Evolutionary conservation across 495 filamentous ascomycete species (phyloP), one percentile per base, ranked within the genome.

Genomic region (Xylaria flabelliformis): DNA sequence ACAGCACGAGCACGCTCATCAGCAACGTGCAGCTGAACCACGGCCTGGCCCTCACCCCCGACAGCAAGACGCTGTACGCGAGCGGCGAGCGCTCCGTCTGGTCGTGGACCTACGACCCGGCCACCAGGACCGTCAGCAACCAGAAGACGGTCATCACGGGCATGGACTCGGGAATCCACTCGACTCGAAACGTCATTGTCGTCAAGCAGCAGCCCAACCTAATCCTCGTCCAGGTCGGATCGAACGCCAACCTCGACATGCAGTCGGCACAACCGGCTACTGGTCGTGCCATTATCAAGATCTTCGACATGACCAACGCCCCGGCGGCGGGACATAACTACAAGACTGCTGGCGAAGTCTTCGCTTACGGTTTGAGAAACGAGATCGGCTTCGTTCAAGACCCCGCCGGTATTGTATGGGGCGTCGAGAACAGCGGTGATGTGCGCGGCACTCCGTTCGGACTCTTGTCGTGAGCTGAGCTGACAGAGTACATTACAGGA

Each of bases 351-450:
- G 91, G 91, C 7, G 73, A 83, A 48, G 80, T 89, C 7, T 83
- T 91, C 24, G 91, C 89, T 0, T 93, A 90, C 82, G 91, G 91
- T 17, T 80, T 93, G 50, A 82, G 91, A 4, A 92, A 93, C 78
- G 87, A 87, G 39, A 91, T 92, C 29, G 91, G 91, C n/a, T 80
- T 92, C 13, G 84, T 80, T 1, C 84, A 89, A 69, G 87, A 92
- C 59, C 88, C 87, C 0, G 84, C 79, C 10, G 90, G 90, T 32
- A 85, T 86, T 4, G 83, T 92, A 66, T 93, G 88, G 82, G 86
- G 85, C 3, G 91, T 93, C 1, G 91, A 93, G 82, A 93, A 93
- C 75, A 89, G 86, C 34, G 89, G 86, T 4, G 91, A 93, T 77
- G 73, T 90, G 13, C 80, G 91, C 69, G 34, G 13, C 36, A 13